Base-by-base conservation (phyloP, 2,329 filamentous ascomycete genomes). In the Corynespora cassiicola region DNA sequence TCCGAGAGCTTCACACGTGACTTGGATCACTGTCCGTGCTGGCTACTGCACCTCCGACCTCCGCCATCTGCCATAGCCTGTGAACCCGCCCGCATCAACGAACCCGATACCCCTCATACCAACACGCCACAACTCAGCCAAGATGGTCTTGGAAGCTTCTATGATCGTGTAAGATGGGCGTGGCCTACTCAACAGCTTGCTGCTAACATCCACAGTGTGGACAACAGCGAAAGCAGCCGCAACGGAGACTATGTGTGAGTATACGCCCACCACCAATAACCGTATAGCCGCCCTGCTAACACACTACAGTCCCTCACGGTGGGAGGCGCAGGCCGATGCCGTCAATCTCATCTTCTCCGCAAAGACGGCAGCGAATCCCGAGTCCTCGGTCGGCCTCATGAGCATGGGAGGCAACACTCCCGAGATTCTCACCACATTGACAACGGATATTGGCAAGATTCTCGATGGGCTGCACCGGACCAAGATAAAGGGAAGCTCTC, bases 341-440 rank as follows among this genome's bases (percentile, higher is more conserved):
- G 90, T 95, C 63, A 94, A 88, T 72, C 85, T 96, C 62, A 86
- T 97, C 63, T 97, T 97, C 77, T 90, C 91, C 66, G 89, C 87
- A 65, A 96, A 99, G 72, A 96, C 91, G 56, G 86, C 90, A 74
- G 87, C 87, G 56, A 96, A 99, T 70, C 90, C 94, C 20, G 94
- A 99, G 74, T 97, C 92, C 6, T 95, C 91, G 8, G 94, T 99
- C 52, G 94, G 95, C 35, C 78, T 99, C 51, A 96, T 99, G 91
- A 96, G 90, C 73, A 97, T 97, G 92, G 94, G 90, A 50, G 94
- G 92, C 63, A 92, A 89, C 66, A 91, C 90, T n/a, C 94, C 94
- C 31, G 92, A 97, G 74, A 92, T 99, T 51, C 82, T 99, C 50
- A 95, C 94, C 42, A 99, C 94, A 21, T 82, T 97, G 66, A 97